Conservation (phyloP, 805 yeast species). For the Saccharomycopsis sp. region DNA sequence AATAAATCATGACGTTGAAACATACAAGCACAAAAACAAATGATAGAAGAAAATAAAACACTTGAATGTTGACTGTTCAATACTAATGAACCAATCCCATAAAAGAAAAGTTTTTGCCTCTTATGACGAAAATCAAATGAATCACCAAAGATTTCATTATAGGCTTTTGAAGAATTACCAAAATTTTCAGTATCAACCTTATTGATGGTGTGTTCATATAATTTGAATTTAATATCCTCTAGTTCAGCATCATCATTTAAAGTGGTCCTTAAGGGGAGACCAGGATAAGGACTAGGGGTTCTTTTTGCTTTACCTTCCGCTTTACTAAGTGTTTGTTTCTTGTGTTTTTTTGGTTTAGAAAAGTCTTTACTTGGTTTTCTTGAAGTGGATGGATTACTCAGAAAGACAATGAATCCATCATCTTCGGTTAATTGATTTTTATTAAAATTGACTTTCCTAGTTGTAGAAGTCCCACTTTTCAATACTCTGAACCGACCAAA, state of each 20-base stretch:
- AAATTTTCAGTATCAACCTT: background rate
- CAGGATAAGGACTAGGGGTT: background rate
- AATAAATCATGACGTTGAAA: conserved; percentile 2
- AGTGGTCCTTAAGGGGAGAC: background rate
- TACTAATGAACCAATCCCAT: background rate
- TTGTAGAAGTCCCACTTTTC: background rate
- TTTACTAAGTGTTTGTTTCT: background rate
- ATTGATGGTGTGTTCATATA: background rate
- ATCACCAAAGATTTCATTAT: background rate
- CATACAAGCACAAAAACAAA: background rate
- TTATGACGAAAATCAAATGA: background rate
- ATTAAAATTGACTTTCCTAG: background rate
- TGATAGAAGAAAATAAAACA: background rate
- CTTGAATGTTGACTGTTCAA: background rate
- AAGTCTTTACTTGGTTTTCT: background rate
- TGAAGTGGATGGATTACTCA: background rate
- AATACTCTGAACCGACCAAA: conserved; percentile 12
- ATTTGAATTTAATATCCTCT: background rate
- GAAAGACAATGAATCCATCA: no score
- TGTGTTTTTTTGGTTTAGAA: background rate
- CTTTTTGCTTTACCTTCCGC: background rate
- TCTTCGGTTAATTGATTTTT: no score
- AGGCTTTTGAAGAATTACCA: background rate
- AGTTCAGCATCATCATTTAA: background rate
- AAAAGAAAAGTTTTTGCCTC: background rate